Conservation (phyloP, 345 rosid genomes). For the Lepidium aucheri region DNA sequence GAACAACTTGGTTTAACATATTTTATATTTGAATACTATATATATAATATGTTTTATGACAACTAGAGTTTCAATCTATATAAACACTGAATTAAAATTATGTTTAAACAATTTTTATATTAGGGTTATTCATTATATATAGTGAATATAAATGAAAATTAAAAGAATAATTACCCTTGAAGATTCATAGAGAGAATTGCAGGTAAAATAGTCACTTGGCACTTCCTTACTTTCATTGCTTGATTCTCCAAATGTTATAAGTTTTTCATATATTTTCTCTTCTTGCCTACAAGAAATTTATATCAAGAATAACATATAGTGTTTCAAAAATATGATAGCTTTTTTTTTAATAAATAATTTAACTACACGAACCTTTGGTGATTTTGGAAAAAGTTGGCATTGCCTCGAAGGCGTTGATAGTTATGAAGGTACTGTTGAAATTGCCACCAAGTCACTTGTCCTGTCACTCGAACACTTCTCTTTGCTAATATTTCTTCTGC, state of each 20-base stretch:
- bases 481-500: constrained; percentile 27
- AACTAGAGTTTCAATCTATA: too few species aligned
- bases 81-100: too few species aligned
- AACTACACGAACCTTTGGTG: constrained; percentile 18
- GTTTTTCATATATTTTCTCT: constrained; percentile 7
- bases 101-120: too few species aligned
- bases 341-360: not conserved
- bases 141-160: not conserved
- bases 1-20: too few species aligned
- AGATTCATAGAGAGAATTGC: constrained; percentile 21
- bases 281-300: constrained; percentile 8
- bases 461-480: constrained; percentile 25
- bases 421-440: constrained; percentile 27
- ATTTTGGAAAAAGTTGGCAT: constrained; percentile 12
- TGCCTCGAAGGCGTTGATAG: constrained; percentile 25
- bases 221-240: not conserved
- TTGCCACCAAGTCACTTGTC: constrained; percentile 29
- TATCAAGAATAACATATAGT: not conserved
- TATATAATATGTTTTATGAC: too few species aligned
- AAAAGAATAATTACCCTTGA: constrained; percentile 16
- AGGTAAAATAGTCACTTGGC: constrained; percentile 12
- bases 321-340: too few species aligned
- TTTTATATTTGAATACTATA: too few species aligned
- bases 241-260: constrained; percentile 25
- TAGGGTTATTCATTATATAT: too few species aligned